phyloP scores from a whole-genome alignment of 768 basidiomycete genomes.

The Russula earlei region DNA sequence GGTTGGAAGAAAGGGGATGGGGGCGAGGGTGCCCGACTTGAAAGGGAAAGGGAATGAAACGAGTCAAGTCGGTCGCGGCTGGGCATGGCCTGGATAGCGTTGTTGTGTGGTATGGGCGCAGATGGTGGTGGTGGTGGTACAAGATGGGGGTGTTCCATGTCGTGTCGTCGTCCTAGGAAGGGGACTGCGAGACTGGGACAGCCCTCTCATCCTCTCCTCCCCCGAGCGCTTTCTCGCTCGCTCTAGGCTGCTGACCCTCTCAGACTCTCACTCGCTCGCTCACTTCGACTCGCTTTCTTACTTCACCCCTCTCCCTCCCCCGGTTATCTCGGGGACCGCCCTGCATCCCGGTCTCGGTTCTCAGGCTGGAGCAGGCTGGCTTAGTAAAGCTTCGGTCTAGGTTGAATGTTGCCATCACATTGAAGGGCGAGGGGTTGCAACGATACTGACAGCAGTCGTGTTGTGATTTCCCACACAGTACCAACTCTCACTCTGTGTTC shows the following conservation, averaged over 20 bases:
- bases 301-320: too few relatives aligned
- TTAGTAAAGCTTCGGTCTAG: too few relatives aligned
- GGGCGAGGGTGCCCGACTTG: constrained; percentile 4
- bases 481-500: too few relatives aligned
- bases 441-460: too few relatives aligned
- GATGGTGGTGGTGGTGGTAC: neutral
- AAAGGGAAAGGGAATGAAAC: constrained; percentile 2
- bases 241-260: too few relatives aligned
- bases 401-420: too few relatives aligned
- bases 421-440: too few relatives aligned
- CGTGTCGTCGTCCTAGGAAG: neutral
- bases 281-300: neutral
- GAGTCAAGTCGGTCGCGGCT: constrained; percentile 10
- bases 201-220: neutral
- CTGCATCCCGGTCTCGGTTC: too few relatives aligned
- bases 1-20: constrained; percentile 8
- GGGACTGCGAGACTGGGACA: neutral
- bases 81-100: neutral
- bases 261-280: constrained; percentile 4
- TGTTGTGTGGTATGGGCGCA: neutral
- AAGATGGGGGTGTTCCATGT: neutral
- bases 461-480: too few relatives aligned
- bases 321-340: too few relatives aligned
- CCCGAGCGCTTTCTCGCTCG: neutral
- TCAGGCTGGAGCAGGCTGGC: too few relatives aligned